Evolutionary conservation across 257 asterid species (phyloP), one percentile per base, ranked within the genome.

Genomic region (Cinchona pubescens): DNA sequence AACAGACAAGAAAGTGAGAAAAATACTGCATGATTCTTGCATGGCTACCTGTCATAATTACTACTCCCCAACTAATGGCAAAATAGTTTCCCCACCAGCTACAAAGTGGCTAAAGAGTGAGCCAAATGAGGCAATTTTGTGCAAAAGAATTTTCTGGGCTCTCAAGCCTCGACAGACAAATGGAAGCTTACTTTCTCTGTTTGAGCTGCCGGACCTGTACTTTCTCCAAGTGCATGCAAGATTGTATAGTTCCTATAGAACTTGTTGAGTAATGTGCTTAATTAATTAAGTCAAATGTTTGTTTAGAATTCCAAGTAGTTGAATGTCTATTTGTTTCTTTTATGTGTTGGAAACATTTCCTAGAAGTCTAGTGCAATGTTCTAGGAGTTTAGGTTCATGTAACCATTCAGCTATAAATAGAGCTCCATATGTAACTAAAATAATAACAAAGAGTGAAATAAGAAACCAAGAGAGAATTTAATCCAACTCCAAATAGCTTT

Each of bases 1-100:
- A 59, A 67, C 13, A 60, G 75, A 42, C 82, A 51, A 73, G 86
- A 76, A 72, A 77, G 72, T 23, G 77, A 76, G n/a, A n/a, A n/a
- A 67, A 76, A 79, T 49, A 45, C 75, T 15, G 59, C 56, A 40
- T 72, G 42, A 56, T 60, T 37, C 66, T 60, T 30, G 66, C 66
- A 25, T n/a, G 14, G 4, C 7, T 29, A 29, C 14, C 30, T 13
- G 27, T 0, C 66, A 29, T 30, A 30, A 12, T 60, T n/a, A 29
- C 66, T 14, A 5, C 18, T 15, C 10, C 66, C 66, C 5, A 49
- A 19, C 2, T 46, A 62, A 21, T 1, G 23, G n/a, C 43, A 3
- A 34, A 62, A 55, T 21, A 8, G 2, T 55, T 65, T 7, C 40
- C 68, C n/a, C n/a, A n/a, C 43, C 45, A 62, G 29, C 69, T 63